Evolutionary conservation across 305 asterid species (phyloP).

Genomic region (Fraxinus nigra): DNA sequence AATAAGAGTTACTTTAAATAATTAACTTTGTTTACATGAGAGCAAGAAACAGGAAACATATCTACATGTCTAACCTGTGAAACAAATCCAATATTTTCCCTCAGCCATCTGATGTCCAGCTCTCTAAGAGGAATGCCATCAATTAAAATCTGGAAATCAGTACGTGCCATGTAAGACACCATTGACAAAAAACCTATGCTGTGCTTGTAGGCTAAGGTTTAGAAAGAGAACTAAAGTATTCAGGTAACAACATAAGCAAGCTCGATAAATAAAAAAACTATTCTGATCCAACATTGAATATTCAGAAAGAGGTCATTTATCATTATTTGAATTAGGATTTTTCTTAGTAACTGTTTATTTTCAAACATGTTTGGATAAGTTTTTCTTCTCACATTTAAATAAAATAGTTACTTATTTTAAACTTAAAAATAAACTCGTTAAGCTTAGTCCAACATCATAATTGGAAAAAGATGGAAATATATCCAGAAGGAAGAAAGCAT

Average conservation of each 20-base stretch:
- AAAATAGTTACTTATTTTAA: not conserved
- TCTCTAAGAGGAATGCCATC: constrained; percentile 39
- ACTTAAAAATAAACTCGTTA: not conserved
- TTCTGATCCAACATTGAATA: not conserved
- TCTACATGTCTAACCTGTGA: constrained; percentile 37
- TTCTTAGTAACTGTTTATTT: not conserved
- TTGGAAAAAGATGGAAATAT: not conserved
- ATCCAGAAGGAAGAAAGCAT: not conserved
- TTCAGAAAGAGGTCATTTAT: not conserved
- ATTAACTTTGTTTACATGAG: not conserved
- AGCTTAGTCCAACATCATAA: not conserved
- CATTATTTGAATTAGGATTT: not conserved
- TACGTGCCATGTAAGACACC: not conserved
- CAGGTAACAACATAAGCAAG: not conserved
- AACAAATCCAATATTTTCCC: constrained; percentile 47
- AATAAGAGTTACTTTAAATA: not conserved
- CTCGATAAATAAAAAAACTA: not conserved
- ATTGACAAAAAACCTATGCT: not conserved
- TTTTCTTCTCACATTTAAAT: not conserved
- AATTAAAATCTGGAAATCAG: constrained; percentile 39
- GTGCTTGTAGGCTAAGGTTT: not conserved
- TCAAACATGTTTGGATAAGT: not conserved
- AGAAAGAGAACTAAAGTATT: not conserved
- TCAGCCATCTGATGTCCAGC: constrained; percentile 50
- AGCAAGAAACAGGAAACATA: not conserved